phyloP scores from a whole-genome alignment of 2,329 filamentous ascomycete species.

The Calonectria hongkongensis region DNA sequence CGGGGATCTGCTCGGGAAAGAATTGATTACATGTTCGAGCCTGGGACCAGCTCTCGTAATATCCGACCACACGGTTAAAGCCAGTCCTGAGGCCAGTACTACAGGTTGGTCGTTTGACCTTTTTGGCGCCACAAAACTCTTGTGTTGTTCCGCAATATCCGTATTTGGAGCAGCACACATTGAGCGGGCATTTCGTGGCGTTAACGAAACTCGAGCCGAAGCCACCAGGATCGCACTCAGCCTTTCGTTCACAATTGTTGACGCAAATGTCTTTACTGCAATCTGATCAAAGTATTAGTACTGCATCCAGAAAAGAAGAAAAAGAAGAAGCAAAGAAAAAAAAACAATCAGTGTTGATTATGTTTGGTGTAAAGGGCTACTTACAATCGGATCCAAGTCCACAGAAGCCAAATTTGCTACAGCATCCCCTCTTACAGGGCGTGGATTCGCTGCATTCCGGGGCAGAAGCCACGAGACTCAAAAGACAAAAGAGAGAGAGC shows the following conservation, averaged over 20 bases:
- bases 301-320: too few relatives aligned
- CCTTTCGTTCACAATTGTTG: constrained; percentile 33
- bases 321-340: too few relatives aligned
- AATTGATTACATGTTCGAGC: constrained; percentile 29
- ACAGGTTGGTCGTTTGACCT: constrained; percentile 23
- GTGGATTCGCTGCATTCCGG: too few relatives aligned
- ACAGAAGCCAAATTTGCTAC: too few relatives aligned
- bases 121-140: constrained; percentile 37
- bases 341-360: too few relatives aligned
- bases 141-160: constrained; percentile 40
- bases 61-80: constrained; percentile 33
- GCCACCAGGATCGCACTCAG: constrained; percentile 34
- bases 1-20: constrained; percentile 33
- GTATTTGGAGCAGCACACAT: constrained; percentile 39
- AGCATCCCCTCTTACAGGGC: too few relatives aligned
- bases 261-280: constrained; percentile 24
- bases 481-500: too few relatives aligned
- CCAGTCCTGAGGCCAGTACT: too few relatives aligned
- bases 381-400: too few relatives aligned
- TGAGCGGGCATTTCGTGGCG: constrained; percentile 33
- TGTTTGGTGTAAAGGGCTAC: too few relatives aligned
- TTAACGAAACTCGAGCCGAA: constrained; percentile 22
- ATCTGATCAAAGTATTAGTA: constrained; percentile 7
- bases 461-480: too few relatives aligned
- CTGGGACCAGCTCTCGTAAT: constrained; percentile 37